Percentiles rank a stretch among this genome's conserved stretches.
Conservation (phyloP, 352 stramenopile genomes). For the Elongisporangium anandrum region DNA sequence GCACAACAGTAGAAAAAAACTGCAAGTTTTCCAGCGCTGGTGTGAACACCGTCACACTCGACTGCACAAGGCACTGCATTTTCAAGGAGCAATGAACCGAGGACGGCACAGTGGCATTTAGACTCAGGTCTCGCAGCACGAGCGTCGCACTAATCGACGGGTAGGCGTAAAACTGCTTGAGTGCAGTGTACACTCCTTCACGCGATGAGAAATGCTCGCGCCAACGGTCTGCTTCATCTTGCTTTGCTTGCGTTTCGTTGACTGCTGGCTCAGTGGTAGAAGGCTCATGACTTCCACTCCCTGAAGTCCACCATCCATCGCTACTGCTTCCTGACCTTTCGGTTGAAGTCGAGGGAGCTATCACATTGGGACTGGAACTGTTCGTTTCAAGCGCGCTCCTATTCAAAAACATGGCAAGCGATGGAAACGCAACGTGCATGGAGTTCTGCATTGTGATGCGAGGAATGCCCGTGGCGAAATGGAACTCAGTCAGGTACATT, state of each 20-base stretch:
- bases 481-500: constrained; percentile 33
- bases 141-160: constrained; percentile 21
- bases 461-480: constrained; percentile 54
- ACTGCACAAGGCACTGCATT: constrained; percentile 31
- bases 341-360: constrained; percentile 1
- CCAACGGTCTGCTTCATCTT: neutral
- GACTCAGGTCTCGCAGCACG: neutral
- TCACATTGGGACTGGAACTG: neutral
- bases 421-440: constrained; percentile 25
- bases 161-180: constrained; percentile 45
- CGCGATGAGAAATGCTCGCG: constrained; percentile 13
- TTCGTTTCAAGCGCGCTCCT: neutral
- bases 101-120: neutral
- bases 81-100: constrained; percentile 16
- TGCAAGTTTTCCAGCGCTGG: constrained; percentile 22
- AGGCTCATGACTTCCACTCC: neutral
- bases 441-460: constrained; percentile 24
- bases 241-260: neutral
- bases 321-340: neutral
- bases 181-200: constrained; percentile 20
- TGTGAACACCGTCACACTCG: constrained; percentile 62
- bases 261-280: neutral
- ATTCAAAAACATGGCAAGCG: constrained; percentile 21
- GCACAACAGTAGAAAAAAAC: constrained; percentile 20
- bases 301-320: neutral